phyloP scores from a whole-genome alignment of 169 alveolate genomes.

The Toxoplasma gondii region DNA sequence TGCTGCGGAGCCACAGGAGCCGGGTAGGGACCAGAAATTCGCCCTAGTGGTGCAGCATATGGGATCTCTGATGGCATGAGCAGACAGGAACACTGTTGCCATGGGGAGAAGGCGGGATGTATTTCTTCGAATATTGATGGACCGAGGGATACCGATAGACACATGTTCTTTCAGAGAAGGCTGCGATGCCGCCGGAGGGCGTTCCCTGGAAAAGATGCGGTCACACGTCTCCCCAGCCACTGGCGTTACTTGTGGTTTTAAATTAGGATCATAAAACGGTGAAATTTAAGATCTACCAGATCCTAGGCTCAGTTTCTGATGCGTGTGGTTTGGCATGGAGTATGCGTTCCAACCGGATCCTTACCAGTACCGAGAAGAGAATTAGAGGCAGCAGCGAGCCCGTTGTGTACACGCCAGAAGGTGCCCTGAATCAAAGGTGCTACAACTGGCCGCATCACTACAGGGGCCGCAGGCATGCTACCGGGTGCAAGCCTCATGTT shows the following conservation, averaged over 20 bases:
- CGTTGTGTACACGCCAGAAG: conserved; percentile 40
- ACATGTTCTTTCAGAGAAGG: too few relatives aligned
- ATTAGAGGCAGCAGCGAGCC: conserved; percentile 37
- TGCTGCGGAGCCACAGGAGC: neutral
- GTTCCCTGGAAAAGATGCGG: too few relatives aligned
- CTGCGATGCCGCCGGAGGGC: too few relatives aligned
- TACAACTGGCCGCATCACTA: conserved; percentile 25
- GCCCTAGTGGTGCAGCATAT: neutral
- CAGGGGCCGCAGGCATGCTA: conserved; percentile 17
- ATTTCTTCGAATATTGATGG: too few relatives aligned
- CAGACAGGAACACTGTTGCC: neutral
- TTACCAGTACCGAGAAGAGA: conserved; percentile 36
- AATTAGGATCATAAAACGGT: too few relatives aligned
- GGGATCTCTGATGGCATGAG: neutral
- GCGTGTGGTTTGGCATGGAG: too few relatives aligned
- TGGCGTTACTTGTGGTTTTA: too few relatives aligned
- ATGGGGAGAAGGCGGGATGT: too few relatives aligned
- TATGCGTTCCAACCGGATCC: neutral
- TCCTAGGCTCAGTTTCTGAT: too few relatives aligned
- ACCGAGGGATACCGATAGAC: too few relatives aligned
- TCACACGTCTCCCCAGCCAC: too few relatives aligned
- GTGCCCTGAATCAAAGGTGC: conserved; percentile 42
- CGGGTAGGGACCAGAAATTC: neutral
- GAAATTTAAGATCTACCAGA: too few relatives aligned
- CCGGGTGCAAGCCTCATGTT: neutral